Conservation (phyloP, 768 basidiomycete species). For the Terana coerulea region DNA sequence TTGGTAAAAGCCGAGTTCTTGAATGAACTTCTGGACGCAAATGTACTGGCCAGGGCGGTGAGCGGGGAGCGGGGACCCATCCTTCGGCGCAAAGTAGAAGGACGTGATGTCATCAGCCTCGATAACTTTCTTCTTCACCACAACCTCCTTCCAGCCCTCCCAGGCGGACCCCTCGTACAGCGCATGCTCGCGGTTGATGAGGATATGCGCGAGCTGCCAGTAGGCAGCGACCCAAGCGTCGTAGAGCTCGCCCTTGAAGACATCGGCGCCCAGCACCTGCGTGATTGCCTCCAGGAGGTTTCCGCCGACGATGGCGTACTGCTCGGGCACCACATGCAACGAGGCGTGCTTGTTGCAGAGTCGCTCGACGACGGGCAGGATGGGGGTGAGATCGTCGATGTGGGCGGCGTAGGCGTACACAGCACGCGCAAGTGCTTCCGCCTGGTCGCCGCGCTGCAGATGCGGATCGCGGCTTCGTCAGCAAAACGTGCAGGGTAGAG, state of each 20-base stretch:
- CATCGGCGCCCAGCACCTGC: slow-evolving; percentile 19
- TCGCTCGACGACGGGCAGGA: slow-evolving; percentile 22
- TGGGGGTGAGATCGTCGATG: slow-evolving; percentile 22
- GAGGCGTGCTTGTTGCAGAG: slow-evolving; percentile 23
- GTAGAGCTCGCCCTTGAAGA: slow-evolving; percentile 17
- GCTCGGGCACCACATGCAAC: slow-evolving; percentile 20
- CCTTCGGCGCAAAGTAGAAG: slow-evolving; percentile 22
- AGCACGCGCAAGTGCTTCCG: slow-evolving; percentile 18
- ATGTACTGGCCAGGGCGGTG: slow-evolving; percentile 23
- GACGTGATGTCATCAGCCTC: slow-evolving; percentile 22
- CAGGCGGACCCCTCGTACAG: slow-evolving; percentile 20
- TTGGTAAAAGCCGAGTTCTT: slow-evolving; percentile 19
- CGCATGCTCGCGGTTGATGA: slow-evolving; percentile 20
- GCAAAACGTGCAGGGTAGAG: not conserved
- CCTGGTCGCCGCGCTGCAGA: slow-evolving; percentile 17
- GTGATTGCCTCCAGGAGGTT: slow-evolving; percentile 19
- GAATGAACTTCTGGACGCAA: slow-evolving; percentile 18
- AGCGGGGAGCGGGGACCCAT: slow-evolving; percentile 14
- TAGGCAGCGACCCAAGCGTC: slow-evolving; percentile 23
- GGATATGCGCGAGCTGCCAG: slow-evolving; percentile 22
- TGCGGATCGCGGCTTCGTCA: not conserved
- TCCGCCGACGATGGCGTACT: slow-evolving; percentile 22
- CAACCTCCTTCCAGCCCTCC: slow-evolving; percentile 21
- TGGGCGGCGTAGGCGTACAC: slow-evolving; percentile 19
- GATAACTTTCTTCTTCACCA: slow-evolving; percentile 15